Base-by-base conservation (phyloP, 805 yeast genomes). In the Saturnispora gosingensis region DNA sequence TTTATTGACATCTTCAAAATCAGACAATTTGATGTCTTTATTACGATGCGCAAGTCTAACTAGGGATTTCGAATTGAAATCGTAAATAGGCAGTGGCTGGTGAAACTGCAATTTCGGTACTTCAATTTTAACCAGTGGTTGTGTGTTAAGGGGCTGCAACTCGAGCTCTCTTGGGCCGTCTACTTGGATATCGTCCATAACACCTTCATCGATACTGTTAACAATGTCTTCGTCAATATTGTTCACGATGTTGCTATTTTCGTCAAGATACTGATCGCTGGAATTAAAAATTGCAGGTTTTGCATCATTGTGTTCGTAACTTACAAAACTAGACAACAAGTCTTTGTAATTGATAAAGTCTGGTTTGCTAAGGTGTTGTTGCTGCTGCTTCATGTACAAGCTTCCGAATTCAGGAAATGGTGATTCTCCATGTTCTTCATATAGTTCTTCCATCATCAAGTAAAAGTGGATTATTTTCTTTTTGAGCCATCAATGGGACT, bases 21-120 rank as follows among this genome's bases (percentile, higher is more conserved):
- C 52, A 3, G 50, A n/a, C 4, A 53, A 25, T n/a, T 43, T 49
- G 5, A 49, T 49, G 22, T 49, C 53, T 36, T 53, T 53, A 46
- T 49, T 53, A 30, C 55, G 46, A 28, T 53, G 55, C 2, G 55
- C 55, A 9, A 53, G 47, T 38, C 43, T 53, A 30, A 53, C 53
- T 13, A 53, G 11, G 8, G 42, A 38, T 18, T 38, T 38, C 5
- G 42, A 38, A 10, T 38, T 38, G 24, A 38, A 38, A 38, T 38
- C 25, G 22, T 38, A 38, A 18, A 38, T 35, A 9, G 36, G 30
- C 4, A 36, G 32, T 22, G 50, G 52, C 6, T 42, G 39, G 11
- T 22, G 24, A 18, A 53, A 36, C 15, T 49, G 25, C 13, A 53
- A 53, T 9, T 22, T 15, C 10, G 53, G 53, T 9, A 25, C 15